These are phyloP conservation scores for Lipomyces spencermartinsiae DNA, from an alignment of 805 yeast genomes.

Conservation along the genomic window DNA sequence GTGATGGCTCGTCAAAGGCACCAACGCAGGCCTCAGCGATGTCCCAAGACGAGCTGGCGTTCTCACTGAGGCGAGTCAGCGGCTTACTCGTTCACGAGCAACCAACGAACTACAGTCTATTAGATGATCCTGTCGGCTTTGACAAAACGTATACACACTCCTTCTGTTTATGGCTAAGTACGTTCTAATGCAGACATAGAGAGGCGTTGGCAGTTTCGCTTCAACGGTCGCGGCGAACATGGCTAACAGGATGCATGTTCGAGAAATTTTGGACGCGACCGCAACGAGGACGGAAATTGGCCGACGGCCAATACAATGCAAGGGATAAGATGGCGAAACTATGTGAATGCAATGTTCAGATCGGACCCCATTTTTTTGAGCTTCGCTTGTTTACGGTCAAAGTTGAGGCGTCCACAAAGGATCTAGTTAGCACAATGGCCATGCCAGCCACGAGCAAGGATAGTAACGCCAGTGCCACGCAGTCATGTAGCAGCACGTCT, in stretches of 20 bases:
- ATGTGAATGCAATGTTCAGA: conserved; percentile 71
- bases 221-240: conserved; percentile 70
- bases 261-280: conserved; percentile 81
- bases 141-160: conserved; percentile 57
- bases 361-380: conserved; percentile 86
- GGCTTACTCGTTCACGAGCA: conserved; percentile 67
- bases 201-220: conserved; percentile 50
- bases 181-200: conserved; percentile 9
- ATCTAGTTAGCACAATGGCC: background rate
- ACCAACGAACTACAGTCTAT: conserved; percentile 66
- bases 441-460: conserved; percentile 14
- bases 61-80: background rate
- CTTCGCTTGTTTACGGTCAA: conserved; percentile 81
- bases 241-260: conserved; percentile 73
- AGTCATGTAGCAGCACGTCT: conserved; percentile 12
- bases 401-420: conserved; percentile 56
- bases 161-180: background rate
- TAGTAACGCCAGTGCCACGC: conserved; percentile 25
- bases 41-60: background rate
- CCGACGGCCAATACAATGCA: conserved; percentile 59
- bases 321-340: conserved; percentile 89
- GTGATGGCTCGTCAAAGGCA: background rate
- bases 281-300: conserved; percentile 58
- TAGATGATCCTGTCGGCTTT: conserved; percentile 70
- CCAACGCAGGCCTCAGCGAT: background rate